Evolutionary conservation across 345 rosid genomes (phyloP).

Genomic region (Garcia nutans): DNA sequence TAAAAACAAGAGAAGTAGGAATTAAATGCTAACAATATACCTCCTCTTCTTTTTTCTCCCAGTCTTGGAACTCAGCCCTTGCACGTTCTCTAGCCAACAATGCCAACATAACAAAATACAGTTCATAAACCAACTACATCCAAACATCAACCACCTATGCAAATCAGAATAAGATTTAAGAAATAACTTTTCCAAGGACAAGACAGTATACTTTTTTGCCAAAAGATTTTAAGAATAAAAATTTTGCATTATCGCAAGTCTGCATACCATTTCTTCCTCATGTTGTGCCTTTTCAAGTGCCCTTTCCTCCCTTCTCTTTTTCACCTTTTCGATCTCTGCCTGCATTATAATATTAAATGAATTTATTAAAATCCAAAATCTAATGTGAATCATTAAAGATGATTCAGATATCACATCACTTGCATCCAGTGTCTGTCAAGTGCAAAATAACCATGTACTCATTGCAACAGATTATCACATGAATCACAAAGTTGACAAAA

Average conservation of each 20-base stretch:
- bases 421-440: neutral
- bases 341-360: constrained; percentile 28
- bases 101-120: constrained; percentile 48
- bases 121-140: neutral
- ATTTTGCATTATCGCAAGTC: too few relatives aligned
- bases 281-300: too few relatives aligned
- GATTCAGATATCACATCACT: neutral
- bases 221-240: neutral
- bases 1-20: neutral
- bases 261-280: too few relatives aligned
- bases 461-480: neutral
- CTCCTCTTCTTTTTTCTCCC: constrained; percentile 99
- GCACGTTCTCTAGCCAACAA: constrained; percentile 94
- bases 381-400: too few relatives aligned
- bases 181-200: neutral
- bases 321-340: constrained; percentile 94
- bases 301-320: constrained; percentile 96
- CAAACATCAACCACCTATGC: neutral
- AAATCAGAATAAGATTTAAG: neutral
- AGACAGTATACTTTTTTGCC: neutral
- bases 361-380: neutral
- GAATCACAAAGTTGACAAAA: too few relatives aligned
- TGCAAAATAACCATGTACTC: neutral
- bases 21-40: constrained; percentile 31
- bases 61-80: constrained; percentile 92